A percentile compares a stretch with the other conserved stretches of the same genome.
phyloP scores from a whole-genome alignment of 352 stramenopile genomes.

The Globisporangium yorkense region DNA sequence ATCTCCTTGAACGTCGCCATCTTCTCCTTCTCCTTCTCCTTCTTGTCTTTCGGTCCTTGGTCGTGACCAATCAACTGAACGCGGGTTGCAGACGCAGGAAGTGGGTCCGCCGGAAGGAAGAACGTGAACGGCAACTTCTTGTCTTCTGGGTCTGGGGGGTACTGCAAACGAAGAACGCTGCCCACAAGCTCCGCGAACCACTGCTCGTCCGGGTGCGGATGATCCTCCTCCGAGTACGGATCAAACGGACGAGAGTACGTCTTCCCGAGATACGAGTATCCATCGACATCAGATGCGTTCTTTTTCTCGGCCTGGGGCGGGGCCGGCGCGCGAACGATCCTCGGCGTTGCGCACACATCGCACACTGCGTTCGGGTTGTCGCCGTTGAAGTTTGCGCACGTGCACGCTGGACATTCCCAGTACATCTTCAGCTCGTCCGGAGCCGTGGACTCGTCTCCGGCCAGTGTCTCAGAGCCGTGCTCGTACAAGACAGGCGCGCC shows the following conservation, averaged over 20 bases:
- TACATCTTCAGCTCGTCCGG: slow-evolving; percentile 80
- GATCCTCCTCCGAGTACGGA: slow-evolving; percentile 76
- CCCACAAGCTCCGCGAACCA: slow-evolving; percentile 76
- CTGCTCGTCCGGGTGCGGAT: slow-evolving; percentile 49
- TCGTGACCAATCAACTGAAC: slow-evolving; percentile 67
- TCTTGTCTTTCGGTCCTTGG: slow-evolving; percentile 63
- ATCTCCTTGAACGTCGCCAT: slow-evolving; percentile 97
- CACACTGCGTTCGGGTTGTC: slow-evolving; percentile 73
- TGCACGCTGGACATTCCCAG: slow-evolving; percentile 81
- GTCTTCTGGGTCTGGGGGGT: slow-evolving; percentile 65
- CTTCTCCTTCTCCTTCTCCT: slow-evolving; percentile 66
- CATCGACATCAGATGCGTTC: slow-evolving; percentile 25
- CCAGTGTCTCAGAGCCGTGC: slow-evolving; percentile 8
- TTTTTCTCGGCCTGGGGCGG: slow-evolving; percentile 16
- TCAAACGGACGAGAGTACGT: slow-evolving; percentile 69
- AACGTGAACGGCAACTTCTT: slow-evolving; percentile 79
- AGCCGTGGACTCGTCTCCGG: slow-evolving; percentile 10
- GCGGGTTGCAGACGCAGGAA: slow-evolving; percentile 32
- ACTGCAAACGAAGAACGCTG: slow-evolving; percentile 51
- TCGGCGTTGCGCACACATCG: slow-evolving; percentile 69
- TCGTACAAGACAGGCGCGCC: slow-evolving; percentile 54
- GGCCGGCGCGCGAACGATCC: slow-evolving; percentile 18
- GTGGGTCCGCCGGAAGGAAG: slow-evolving; percentile 55
- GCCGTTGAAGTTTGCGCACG: slow-evolving; percentile 84
- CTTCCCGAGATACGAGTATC: slow-evolving; percentile 54